Evolutionary conservation across 768 basidiomycete species (phyloP).

Genomic region (Podaxis sp.): DNA sequence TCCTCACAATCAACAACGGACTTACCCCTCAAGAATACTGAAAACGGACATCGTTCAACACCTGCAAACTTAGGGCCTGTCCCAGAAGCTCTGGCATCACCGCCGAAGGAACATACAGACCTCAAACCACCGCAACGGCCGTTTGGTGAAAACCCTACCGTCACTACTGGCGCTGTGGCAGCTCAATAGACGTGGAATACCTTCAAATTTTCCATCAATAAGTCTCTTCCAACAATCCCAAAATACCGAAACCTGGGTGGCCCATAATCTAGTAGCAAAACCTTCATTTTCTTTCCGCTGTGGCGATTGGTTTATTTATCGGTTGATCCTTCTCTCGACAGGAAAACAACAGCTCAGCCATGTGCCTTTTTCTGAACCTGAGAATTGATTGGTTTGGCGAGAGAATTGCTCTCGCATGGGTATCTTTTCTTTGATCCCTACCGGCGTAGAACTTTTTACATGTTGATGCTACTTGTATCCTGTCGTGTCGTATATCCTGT

Average conservation of each 20-base stretch:
- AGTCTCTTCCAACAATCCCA: background rate
- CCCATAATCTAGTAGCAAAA: slow-evolving; percentile 14
- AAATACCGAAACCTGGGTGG: slow-evolving; percentile 5
- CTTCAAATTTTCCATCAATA: slow-evolving; percentile 13
- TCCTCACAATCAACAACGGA: slow-evolving; percentile 43
- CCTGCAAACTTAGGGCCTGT: slow-evolving; percentile 28
- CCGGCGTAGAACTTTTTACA: slow-evolving; percentile 10
- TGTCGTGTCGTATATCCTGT: slow-evolving; percentile 32
- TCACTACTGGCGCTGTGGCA: slow-evolving; percentile 44
- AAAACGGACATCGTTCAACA: slow-evolving; percentile 33
- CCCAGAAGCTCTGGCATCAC: slow-evolving; percentile 35
- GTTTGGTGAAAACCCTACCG: slow-evolving; percentile 58
- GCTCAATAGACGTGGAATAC: slow-evolving; percentile 30
- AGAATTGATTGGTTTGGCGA: slow-evolving; percentile 3
- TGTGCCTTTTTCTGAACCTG: slow-evolving; percentile 16
- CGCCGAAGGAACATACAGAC: slow-evolving; percentile 41
- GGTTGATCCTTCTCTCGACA: slow-evolving; percentile 30
- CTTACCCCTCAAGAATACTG: slow-evolving; percentile 37
- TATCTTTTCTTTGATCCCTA: background rate
- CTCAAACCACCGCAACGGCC: slow-evolving; percentile 61
- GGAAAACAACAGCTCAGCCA: slow-evolving; percentile 18
- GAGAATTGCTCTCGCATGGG: background rate
- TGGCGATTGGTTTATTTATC: slow-evolving; percentile 44
- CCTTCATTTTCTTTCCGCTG: slow-evolving; percentile 26
- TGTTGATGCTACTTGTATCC: slow-evolving; percentile 29